Base-by-base conservation (phyloP, 257 asterid species). In the Cordia subcordata region DNA sequence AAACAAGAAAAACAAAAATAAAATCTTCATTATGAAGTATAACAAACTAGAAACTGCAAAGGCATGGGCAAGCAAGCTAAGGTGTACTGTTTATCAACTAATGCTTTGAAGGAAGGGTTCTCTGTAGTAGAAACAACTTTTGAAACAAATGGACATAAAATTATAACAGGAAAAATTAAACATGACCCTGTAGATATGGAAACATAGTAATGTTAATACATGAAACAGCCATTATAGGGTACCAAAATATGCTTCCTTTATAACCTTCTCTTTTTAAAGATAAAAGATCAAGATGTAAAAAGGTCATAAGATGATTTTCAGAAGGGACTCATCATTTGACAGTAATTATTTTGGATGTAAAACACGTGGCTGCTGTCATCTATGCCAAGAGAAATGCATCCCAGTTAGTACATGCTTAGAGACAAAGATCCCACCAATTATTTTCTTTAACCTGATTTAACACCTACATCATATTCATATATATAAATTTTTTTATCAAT, bases 1-100 rank as follows among this genome's bases (percentile, higher is more conserved):
- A 69, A 40, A 62, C 68, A 72, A 55, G 54, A 66, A 63, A 60
- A 52, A 33, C 51, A 76, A 60, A 61, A 49, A 15, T 65, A 53
- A 62, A 62, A 53, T 45, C 4, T 47, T 59, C 53, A 65, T 63
- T 23, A 45, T 45, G 35, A 14, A 59, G 32, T 32, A 46, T 40
- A 38, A 47, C 21, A 62, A 38, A 16, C 15, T 11, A 27, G 58
- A 44, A 44, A 54, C 54, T 38, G 20, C 15, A 18, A 58, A 58
- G 13, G 11, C 17, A 58, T 42, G 27, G 27, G 20, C 2, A 13
- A 49, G 54, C 10, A 49, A 49, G 21, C 12, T 15, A 49, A 17
- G 3, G 15, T 42, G 35, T 27, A 27, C 35, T 6, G 6, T 27
- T 27, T 6, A 27, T 27, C 14, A 53, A 22, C 32, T 9, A 53